Conservation (phyloP, 108 stramenopile species). For the Fistulifera solaris region DNA sequence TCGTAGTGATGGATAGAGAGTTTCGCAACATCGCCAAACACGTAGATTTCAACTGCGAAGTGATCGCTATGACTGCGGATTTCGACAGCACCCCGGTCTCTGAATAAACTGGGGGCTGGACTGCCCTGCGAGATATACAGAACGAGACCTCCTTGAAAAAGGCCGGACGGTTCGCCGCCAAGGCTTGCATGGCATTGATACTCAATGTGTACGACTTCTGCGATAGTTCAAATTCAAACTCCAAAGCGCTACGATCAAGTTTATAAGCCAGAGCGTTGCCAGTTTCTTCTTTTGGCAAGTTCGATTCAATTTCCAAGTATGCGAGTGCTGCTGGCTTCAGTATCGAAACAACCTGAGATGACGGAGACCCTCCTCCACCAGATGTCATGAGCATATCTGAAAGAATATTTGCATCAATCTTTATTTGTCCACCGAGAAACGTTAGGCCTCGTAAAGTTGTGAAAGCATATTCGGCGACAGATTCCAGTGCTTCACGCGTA, state of each 20-base stretch:
- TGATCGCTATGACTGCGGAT: slow-evolving; percentile 41
- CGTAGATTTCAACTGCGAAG: slow-evolving; percentile 59
- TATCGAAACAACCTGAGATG: slow-evolving; percentile 58
- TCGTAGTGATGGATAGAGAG: slow-evolving; percentile 67
- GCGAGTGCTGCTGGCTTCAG: slow-evolving; percentile 77
- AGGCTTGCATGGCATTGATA: slow-evolving; percentile 71
- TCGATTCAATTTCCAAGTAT: slow-evolving; percentile 72
- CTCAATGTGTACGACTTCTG: slow-evolving; percentile 75
- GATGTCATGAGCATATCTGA: slow-evolving; percentile 41
- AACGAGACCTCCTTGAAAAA: slow-evolving; percentile 72
- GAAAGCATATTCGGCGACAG: slow-evolving; percentile 83
- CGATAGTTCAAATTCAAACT: slow-evolving; percentile 71
- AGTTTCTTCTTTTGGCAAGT: slow-evolving; percentile 27
- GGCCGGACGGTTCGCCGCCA: slow-evolving; percentile 65
- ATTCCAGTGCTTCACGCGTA: slow-evolving; percentile 74
- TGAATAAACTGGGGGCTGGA: slow-evolving; percentile 42
- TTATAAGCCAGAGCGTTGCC: neutral
- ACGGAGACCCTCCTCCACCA: slow-evolving; percentile 38
- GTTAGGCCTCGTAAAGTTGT: slow-evolving; percentile 65
- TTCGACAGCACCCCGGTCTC: slow-evolving; percentile 32
- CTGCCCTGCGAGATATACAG: slow-evolving; percentile 62
- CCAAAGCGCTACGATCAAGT: slow-evolving; percentile 36
- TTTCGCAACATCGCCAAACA: slow-evolving; percentile 77
- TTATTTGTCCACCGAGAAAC: slow-evolving; percentile 74
- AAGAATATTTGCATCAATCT: slow-evolving; percentile 64